These are phyloP conservation scores for Arthrobotrys iridis DNA, from an alignment of 2,329 filamentous ascomycete species.

Conservation along the genomic window DNA sequence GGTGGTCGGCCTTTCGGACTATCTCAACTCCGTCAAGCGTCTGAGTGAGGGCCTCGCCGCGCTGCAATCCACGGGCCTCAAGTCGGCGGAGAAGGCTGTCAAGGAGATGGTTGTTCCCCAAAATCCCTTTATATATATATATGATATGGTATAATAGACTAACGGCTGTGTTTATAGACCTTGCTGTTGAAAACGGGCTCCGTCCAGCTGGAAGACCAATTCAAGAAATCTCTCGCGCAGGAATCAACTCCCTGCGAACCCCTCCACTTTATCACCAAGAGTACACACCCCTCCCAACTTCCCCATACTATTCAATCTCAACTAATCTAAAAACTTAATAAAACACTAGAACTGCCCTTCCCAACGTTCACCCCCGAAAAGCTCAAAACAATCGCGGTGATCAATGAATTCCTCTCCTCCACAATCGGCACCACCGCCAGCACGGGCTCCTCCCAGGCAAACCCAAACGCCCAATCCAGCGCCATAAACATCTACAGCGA, in stretches of 20 bases:
- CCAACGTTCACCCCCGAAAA: constrained; percentile 81
- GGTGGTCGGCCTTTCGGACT: constrained; percentile 81
- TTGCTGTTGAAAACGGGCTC: constrained; percentile 80
- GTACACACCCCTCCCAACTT: constrained; percentile 63
- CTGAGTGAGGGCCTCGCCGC: constrained; percentile 84
- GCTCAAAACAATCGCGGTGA: constrained; percentile 63
- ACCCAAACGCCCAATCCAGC: constrained; percentile 57
- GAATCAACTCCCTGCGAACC: constrained; percentile 85
- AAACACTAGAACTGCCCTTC: constrained; percentile 73
- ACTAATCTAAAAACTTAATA: neutral
- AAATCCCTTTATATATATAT: neutral
- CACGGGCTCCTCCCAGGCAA: constrained; percentile 43
- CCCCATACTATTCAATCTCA: constrained; percentile 44
- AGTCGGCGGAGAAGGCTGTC: constrained; percentile 84
- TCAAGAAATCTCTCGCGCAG: constrained; percentile 80
- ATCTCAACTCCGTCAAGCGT: constrained; percentile 88
- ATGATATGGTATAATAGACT: neutral
- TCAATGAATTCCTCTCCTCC: constrained; percentile 58
- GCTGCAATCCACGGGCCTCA: constrained; percentile 87
- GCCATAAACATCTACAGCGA: constrained; percentile 81
- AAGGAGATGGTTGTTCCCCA: constrained; percentile 56
- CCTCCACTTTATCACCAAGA: constrained; percentile 90
- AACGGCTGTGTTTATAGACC: constrained; percentile 53
- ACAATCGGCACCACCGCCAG: constrained; percentile 55
- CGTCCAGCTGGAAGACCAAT: constrained; percentile 82